phyloP scores from a whole-genome alignment of 164 flowering plant species.

The Vitis amurensis region DNA sequence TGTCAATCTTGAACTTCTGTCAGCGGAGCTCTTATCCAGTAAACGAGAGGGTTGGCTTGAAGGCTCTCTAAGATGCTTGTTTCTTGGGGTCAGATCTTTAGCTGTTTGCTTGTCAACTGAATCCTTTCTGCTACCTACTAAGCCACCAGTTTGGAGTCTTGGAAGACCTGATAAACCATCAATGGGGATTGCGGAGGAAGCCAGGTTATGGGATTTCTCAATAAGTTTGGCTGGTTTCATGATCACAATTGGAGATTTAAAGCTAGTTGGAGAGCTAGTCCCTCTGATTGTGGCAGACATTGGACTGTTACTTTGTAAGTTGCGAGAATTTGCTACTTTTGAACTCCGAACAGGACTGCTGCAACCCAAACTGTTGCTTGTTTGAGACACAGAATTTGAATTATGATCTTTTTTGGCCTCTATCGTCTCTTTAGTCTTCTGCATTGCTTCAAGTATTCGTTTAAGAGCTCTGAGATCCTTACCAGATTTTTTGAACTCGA shows the following conservation, averaged over 20 bases:
- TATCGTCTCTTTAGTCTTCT: conserved; percentile 40
- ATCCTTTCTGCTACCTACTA: conserved; percentile 20
- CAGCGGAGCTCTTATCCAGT: conserved; percentile 13
- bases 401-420: conserved; percentile 41
- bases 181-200: conserved; percentile 18
- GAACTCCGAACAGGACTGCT: conserved; percentile 27
- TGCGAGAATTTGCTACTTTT: conserved; percentile 21
- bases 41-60: conserved; percentile 9
- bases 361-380: conserved; percentile 18
- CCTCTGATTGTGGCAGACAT: conserved; percentile 24
- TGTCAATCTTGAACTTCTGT: conserved; percentile 14
- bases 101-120: conserved; percentile 19
- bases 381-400: conserved; percentile 24
- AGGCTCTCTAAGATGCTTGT: conserved; percentile 12
- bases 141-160: conserved; percentile 22
- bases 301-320: conserved; percentile 12
- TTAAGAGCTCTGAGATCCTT: conserved; percentile 95
- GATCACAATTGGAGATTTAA: conserved; percentile 38
- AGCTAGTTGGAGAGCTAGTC: conserved; percentile 26
- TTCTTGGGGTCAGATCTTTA: conserved; percentile 29
- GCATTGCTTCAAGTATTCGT: conserved; percentile 91
- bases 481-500: conserved; percentile 72
- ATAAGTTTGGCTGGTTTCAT: conserved; percentile 50
- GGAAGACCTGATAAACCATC: conserved; percentile 28
- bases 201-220: conserved; percentile 27